Evolutionary conservation across 2,329 filamentous ascomycete species (phyloP), one percentile per base, ranked within the genome.

Genomic region (Pseudogymnoascus sp.): DNA sequence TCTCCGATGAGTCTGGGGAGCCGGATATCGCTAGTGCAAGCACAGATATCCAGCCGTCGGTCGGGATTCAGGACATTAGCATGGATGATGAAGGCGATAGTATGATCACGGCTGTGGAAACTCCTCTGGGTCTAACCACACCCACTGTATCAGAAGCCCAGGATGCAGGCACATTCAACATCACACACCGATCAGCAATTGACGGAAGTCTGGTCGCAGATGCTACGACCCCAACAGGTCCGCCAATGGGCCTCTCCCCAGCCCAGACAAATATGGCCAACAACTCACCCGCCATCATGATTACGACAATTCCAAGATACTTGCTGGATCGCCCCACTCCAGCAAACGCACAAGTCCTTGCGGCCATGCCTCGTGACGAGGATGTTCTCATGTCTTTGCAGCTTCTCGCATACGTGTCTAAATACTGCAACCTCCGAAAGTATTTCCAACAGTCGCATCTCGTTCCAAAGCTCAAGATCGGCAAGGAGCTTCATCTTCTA

Each of bases 331-430:
- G 84, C 52, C 74, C 86, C 58, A 80, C 84, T 35, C 83, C 88
- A 39, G 74, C 78, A 23, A 82, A 84, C 68, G 82, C 87, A 13
- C 85, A 87, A 66, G 86, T 95, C 67, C 77, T 96, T 30, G 89
- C 92, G 26, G 88, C 91, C 9, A 95, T 97, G 88, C 94, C 94
- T 8, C 85, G 94, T 57, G 94, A 99, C 68, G 94, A 99, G 73
- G 94, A 99, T 69, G 94, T 99, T 2, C 79, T 99, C 64, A 96
- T 99, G 92, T 96, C 94, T 5, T 80, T 99, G 35, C 94, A 99
- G 74, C 82, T 99, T 18, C 82, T 99, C 48, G 94, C 94, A 13
- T 99, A 99, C 71, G 92, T 99, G 60, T 96, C 92, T 21, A 99
- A 99, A 74, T 99, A 99, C 75, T 97, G 94, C 79, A 95, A 95